Evolutionary conservation across 352 stramenopile species (phyloP), one percentile per base, ranked within the genome.

Genomic region (Phytopythium delawarense): DNA sequence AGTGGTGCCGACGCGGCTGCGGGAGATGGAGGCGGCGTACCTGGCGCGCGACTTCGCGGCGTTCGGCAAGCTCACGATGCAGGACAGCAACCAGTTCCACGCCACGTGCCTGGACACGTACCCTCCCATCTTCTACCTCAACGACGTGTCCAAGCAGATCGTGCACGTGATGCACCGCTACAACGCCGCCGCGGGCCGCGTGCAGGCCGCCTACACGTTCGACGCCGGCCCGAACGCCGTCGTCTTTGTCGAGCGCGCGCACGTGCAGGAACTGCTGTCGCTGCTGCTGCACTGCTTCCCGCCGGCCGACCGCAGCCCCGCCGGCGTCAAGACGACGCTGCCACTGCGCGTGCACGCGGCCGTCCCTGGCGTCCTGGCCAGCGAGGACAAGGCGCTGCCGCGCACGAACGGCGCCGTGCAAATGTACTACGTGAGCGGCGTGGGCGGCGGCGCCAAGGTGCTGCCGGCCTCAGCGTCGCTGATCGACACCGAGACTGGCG

Each of bases 51-150:
- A 99, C 75, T 99, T 99, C 81, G 74, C 78, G 55, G 74, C 78
- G 5, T 99, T 99, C 74, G 97, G 87, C 40, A 83, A 89, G 49
- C 75, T 99, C n/a, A 99, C 96, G 20, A 99, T 99, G 97, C 84
- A 94, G 65, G 97, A 99, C 79, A 96, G 86, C 62, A 99, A 99
- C 81, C 94, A 99, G 69, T 99, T 99, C 74, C 97, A 99, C 78
- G 92, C 96, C 42, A 98, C 91, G 35, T 99, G 97, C 70, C 79
- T 99, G 13, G 97, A 99, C 75, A 99, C 97, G 20, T 98, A 89
- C 68, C 98, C 98, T 52, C 97, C 98, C 8, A 99, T 99, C 64
- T 98, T 98, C 72, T 99, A 99, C 75, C 92, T 99, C 82, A 99
- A 99, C 75, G 94, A 99, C 63, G 66, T 92, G 39, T 97, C 89